phyloP scores from a whole-genome alignment of 768 basidiomycete species.

The Pholiota microspora region DNA sequence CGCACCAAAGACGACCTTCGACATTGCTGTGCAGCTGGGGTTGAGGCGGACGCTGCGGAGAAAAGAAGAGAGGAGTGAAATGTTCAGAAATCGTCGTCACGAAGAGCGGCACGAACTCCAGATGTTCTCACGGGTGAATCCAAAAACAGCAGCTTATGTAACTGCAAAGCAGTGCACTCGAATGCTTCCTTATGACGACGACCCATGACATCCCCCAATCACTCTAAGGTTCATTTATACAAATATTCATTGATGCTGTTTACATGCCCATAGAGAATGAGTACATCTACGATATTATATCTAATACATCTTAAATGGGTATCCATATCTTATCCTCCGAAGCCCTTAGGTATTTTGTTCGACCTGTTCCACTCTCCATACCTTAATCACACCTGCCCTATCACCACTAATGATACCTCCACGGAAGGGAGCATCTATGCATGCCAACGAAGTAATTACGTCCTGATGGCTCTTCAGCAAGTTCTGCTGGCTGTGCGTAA shows the following conservation, averaged over 20 bases:
- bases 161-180: too few species aligned
- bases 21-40: conserved; percentile 14
- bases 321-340: background rate
- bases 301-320: background rate
- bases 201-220: too few species aligned
- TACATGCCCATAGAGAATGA: too few species aligned
- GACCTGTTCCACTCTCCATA: conserved; percentile 72
- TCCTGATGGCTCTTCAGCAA: conserved; percentile 89
- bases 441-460: conserved; percentile 79
- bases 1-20: conserved; percentile 27
- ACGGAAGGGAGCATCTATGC: conserved; percentile 90
- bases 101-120: too few species aligned
- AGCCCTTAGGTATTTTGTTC: conserved; percentile 27
- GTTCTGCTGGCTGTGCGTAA: conserved; percentile 81
- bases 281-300: background rate
- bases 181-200: too few species aligned
- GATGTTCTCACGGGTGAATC: too few species aligned
- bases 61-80: background rate
- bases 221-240: too few species aligned
- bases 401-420: conserved; percentile 94
- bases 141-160: too few species aligned
- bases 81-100: too few species aligned
- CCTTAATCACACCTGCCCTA: conserved; percentile 84
- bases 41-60: background rate
- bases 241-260: too few species aligned